Evolutionary conservation across 306 rosid genomes (phyloP).

Genomic region (Rubus parviflorus): DNA sequence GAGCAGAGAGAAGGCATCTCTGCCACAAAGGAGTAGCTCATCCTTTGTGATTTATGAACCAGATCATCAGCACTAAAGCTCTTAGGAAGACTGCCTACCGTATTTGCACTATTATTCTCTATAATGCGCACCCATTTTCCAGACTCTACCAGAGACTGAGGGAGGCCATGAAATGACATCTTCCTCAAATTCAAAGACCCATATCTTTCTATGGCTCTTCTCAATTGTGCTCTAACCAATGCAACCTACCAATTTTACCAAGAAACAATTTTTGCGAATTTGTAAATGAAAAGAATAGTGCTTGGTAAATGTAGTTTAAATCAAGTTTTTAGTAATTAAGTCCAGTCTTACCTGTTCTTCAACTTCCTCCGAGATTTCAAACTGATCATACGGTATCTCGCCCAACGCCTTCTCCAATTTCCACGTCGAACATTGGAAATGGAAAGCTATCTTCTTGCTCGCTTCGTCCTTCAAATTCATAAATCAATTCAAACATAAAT

Average conservation of each 20-base stretch:
- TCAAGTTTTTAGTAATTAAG: background rate
- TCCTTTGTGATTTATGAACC: slow-evolving; percentile 32
- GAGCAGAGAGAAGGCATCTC: slow-evolving; percentile 36
- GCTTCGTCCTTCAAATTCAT: slow-evolving; percentile 79
- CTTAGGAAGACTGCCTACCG: background rate
- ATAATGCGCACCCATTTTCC: slow-evolving; percentile 38
- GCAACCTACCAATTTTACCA: slow-evolving; percentile 56
- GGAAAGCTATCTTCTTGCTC: slow-evolving; percentile 59
- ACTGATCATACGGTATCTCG: slow-evolving; percentile 60
- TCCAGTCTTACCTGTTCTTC: slow-evolving; percentile 72
- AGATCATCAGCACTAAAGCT: slow-evolving; percentile 37
- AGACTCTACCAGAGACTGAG: slow-evolving; percentile 50
- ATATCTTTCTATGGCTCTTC: slow-evolving; percentile 77
- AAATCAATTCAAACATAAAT: slow-evolving; percentile 27
- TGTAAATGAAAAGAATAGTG: background rate
- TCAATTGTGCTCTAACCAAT: slow-evolving; percentile 80
- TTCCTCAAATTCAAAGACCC: slow-evolving; percentile 51
- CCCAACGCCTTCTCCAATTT: slow-evolving; percentile 79
- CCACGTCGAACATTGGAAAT: slow-evolving; percentile 84
- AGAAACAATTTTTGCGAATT: background rate
- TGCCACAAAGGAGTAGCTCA: slow-evolving; percentile 40
- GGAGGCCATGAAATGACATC: slow-evolving; percentile 42
- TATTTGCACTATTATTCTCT: slow-evolving; percentile 37
- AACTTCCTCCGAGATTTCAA: slow-evolving; percentile 89
- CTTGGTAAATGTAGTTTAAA: background rate